Base-by-base conservation (phyloP, 2,329 filamentous ascomycete species). In the Apiospora koreana region DNA sequence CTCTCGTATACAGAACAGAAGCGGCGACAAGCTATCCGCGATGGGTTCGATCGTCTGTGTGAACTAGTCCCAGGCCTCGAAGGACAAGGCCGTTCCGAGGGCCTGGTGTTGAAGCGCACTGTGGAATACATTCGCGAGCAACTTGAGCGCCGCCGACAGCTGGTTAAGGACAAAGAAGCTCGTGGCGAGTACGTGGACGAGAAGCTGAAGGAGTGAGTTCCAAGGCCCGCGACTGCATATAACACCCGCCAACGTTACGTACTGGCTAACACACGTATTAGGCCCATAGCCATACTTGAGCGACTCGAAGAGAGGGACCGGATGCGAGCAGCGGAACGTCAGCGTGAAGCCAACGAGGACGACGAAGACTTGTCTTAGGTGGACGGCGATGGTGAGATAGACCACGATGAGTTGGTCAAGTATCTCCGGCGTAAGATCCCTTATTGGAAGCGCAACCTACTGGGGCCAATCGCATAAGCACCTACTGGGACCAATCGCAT, bases 61-160 rank as follows among this genome's bases (percentile, higher is more conserved):
- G 88, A 91, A 68, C 86, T 97, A 42, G 93, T 97, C 0, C 94
- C 94, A 0, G 94, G 93, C 0, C 86, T 97, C 68, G 88, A 93
- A 76, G 94, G 94, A 0, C 92, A 95, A 77, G 94, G 93, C 1
- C 90, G 94, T 64, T 96, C 93, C 73, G 94, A 97, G 80, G 93
- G 93, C 38, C 86, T 94, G 23, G 94, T 97, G n/a, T 85, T 97
- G 28, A 89, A 91, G 73, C 87, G 87, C 73, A 92, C 91, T 0
- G 88, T 92, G 41, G 89, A 91, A 18, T 92, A 86, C 72, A 91
- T 93, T 77, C 85, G 85, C 54, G 82, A 89, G 72, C 85, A 91
- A 77, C 80, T 93, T 10, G 82, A 85, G 65, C 86, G 89, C 77
- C 85, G 91, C 23, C 84, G 87, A 69, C 81, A 83, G 31, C 80